These are phyloP conservation scores for Tolypocladium sp. DNA, from an alignment of 2,329 filamentous ascomycete species.

Conservation along the genomic window DNA sequence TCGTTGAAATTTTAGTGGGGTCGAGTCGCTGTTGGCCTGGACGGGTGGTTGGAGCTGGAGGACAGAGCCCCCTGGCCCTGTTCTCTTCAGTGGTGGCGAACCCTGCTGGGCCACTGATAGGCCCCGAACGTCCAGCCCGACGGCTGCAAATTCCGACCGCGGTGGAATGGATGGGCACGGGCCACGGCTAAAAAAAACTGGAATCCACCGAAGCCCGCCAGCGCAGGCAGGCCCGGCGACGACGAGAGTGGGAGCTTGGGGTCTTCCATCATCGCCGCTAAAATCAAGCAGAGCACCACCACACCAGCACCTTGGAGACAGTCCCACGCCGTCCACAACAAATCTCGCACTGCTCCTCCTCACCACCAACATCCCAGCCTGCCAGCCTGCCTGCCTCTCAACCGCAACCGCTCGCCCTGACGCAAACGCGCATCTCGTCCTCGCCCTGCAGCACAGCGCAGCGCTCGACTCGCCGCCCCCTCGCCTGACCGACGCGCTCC, in stretches of 20 bases:
- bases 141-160: background rate
- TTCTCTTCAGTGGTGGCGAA: background rate
- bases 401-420: background rate
- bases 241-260: background rate
- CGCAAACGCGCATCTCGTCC: background rate
- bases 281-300: background rate
- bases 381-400: no score
- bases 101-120: background rate
- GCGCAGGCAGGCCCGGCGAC: background rate
- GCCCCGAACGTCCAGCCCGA: background rate
- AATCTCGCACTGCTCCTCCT: background rate
- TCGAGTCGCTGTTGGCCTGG: background rate
- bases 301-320: background rate
- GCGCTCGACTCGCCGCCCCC: background rate
- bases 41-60: background rate
- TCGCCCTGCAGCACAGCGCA: background rate
- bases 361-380: background rate
- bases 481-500: no score
- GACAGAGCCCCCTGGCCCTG: background rate
- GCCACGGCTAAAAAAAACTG: background rate
- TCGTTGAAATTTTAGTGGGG: background rate
- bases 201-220: background rate
- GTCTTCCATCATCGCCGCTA: background rate
- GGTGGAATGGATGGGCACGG: background rate
- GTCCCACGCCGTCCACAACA: background rate